Evolutionary conservation across 169 alveolate species (phyloP), one percentile per base, ranked within the genome.

Genomic region (Plasmodium ovale): DNA sequence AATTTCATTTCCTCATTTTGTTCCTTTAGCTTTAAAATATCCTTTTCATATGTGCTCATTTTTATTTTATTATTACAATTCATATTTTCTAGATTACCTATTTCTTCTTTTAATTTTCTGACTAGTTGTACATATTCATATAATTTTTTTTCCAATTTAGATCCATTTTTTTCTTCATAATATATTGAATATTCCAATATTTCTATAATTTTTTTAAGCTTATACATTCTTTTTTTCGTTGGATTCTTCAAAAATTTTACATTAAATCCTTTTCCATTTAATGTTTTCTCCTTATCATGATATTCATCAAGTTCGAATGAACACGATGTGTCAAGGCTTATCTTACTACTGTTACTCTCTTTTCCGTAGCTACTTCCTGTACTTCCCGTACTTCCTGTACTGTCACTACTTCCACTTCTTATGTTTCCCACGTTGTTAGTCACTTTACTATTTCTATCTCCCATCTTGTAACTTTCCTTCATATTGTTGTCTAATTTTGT

Each of bases 1-100:
- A 58, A 51, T 56, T 85, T 85, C 87, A 85, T 68, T 85, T 85
- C 87, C 69, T 85, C 87, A 25, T 85, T 85, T 9, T 85, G 91
- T 31, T 85, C 91, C 23, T 85, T 85, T 31, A 85, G 42, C 31
- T 70, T 85, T 4, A 69, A 23, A 25, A 85, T 85, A 69, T 85
- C 91, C 33, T 85, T 85, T 85, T 85, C 91, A 19, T 85, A 85
- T 47, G 31, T 39, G 23, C 35, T 33, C 72, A 85, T 85, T 69
- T 69, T 85, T 49, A 21, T 85, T 33, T 67, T 85, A 68, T 70
- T 85, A 25, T 19, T 56, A 27, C 14, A 68, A 71, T 85, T 85
- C 3, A 58, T 25, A 12, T 53, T 39, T 47, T 85, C 77, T 56
- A 85, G 31, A 49, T 19, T 54, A 5, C 39, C 21, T 1, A 68